phyloP scores from a whole-genome alignment of 805 yeast species.

The Cyberlindnera suaveolens region DNA sequence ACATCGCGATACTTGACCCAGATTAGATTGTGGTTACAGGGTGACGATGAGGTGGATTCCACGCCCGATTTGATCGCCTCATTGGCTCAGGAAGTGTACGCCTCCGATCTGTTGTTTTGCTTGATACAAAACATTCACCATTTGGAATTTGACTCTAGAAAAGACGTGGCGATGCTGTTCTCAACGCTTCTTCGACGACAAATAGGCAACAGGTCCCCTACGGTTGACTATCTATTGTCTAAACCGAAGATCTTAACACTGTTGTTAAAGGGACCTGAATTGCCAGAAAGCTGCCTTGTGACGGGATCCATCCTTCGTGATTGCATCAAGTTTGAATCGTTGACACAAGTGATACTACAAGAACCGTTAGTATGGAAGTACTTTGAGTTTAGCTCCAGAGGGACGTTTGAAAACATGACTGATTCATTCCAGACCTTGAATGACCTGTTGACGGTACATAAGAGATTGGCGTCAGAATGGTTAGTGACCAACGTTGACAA shows the following conservation, averaged over 20 bases:
- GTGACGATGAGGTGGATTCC: conserved; percentile 59
- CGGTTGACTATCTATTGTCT: conserved; percentile 73
- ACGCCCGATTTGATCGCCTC: conserved; percentile 48
- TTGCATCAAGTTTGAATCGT: conserved; percentile 70
- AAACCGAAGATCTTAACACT: conserved; percentile 59
- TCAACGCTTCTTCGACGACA: conserved; percentile 73
- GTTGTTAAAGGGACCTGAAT: conserved; percentile 68
- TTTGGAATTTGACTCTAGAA: conserved; percentile 85
- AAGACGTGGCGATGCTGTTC: conserved; percentile 71
- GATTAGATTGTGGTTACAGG: conserved; percentile 58
- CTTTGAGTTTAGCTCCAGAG: conserved; percentile 69
- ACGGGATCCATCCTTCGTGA: conserved; percentile 80
- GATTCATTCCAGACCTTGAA: conserved; percentile 77
- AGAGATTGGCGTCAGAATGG: conserved; percentile 64
- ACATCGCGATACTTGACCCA: conserved; percentile 58
- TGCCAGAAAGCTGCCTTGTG: conserved; percentile 63
- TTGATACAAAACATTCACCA: conserved; percentile 53
- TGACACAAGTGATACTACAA: conserved; percentile 53
- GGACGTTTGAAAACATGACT: conserved; percentile 84
- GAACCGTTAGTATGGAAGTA: conserved; percentile 72
- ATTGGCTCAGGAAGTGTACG: conserved; percentile 74
- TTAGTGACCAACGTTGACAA: conserved; percentile 45
- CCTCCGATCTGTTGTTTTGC: conserved; percentile 59
- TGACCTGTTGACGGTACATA: conserved; percentile 65
- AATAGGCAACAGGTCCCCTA: conserved; percentile 71